These are phyloP conservation scores for Agaricales sp. DNA, from an alignment of 1,284 basidiomycete species.

Conservation along the genomic window DNA sequence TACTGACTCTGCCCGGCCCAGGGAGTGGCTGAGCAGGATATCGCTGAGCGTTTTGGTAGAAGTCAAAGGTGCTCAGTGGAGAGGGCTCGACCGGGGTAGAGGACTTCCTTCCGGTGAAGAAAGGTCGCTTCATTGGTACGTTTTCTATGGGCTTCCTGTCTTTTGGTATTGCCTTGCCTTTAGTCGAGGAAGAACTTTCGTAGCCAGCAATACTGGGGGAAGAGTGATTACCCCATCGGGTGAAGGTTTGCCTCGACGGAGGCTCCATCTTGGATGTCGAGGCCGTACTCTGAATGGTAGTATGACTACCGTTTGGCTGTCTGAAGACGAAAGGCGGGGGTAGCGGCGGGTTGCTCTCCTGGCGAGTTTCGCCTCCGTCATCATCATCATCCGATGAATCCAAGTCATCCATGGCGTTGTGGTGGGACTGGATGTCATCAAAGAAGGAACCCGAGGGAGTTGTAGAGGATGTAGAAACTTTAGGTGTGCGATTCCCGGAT, in stretches of 20 bases:
- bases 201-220: background rate
- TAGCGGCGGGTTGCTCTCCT: conserved; percentile 14
- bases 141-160: background rate
- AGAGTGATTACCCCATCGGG: conserved; percentile 1
- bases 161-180: background rate
- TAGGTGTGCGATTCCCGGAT: conserved; percentile 23
- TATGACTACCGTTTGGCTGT: background rate
- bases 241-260: background rate
- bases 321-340: background rate
- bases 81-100: background rate
- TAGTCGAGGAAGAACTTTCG: background rate
- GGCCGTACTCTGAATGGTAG: background rate
- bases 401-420: conserved; percentile 62
- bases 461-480: conserved; percentile 37
- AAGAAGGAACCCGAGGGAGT: conserved; percentile 60
- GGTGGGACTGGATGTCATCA: conserved; percentile 56
- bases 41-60: background rate
- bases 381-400: conserved; percentile 41
- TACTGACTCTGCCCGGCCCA: background rate
- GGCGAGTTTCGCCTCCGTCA: too few relatives aligned
- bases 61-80: background rate
- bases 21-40: background rate
- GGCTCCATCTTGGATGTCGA: background rate
- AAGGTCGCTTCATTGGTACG: background rate
- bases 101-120: background rate